These are phyloP conservation scores for Phoenix roebelenii DNA, from an alignment of 176 grass and related monocot species.

Conservation along the genomic window DNA sequence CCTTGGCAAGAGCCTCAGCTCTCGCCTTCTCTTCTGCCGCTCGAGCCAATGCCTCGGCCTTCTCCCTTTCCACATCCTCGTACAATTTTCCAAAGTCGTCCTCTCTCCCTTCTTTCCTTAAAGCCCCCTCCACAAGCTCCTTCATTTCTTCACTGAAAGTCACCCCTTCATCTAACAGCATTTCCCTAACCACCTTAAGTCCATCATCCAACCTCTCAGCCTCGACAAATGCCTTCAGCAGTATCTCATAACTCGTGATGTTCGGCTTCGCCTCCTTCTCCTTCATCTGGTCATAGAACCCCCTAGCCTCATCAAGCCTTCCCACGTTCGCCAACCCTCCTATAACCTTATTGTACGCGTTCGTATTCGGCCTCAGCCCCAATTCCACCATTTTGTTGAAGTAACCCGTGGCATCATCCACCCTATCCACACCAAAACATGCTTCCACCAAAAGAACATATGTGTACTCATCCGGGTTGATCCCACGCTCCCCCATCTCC, in stretches of 20 bases:
- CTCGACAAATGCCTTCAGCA: slow-evolving; percentile 47
- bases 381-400: slow-evolving; percentile 53
- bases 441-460: slow-evolving; percentile 51
- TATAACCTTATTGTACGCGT: slow-evolving; percentile 44
- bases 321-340: slow-evolving; percentile 28
- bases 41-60: slow-evolving; percentile 38
- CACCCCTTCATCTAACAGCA: slow-evolving; percentile 51
- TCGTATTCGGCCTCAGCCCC: slow-evolving; percentile 55
- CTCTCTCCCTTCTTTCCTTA: slow-evolving; percentile 50
- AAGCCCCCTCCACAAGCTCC: slow-evolving; percentile 43
- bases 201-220: slow-evolving; percentile 30
- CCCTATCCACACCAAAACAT: slow-evolving; percentile 40
- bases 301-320: slow-evolving; percentile 41
- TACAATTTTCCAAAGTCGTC: slow-evolving; percentile 47
- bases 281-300: slow-evolving; percentile 56
- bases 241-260: slow-evolving; percentile 39
- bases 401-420: slow-evolving; percentile 49
- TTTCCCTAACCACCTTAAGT: slow-evolving; percentile 28
- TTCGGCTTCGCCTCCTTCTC: slow-evolving; percentile 42
- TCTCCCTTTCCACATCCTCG: slow-evolving; percentile 56
- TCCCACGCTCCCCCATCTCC: slow-evolving; percentile 34
- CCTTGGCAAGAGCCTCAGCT: slow-evolving; percentile 53
- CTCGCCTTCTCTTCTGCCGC: slow-evolving; percentile 51
- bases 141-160: slow-evolving; percentile 53
- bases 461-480: slow-evolving; percentile 43